Evolutionary conservation across 495 filamentous ascomycete genomes (phyloP).

Genomic region (Daldinia bambusicola): DNA sequence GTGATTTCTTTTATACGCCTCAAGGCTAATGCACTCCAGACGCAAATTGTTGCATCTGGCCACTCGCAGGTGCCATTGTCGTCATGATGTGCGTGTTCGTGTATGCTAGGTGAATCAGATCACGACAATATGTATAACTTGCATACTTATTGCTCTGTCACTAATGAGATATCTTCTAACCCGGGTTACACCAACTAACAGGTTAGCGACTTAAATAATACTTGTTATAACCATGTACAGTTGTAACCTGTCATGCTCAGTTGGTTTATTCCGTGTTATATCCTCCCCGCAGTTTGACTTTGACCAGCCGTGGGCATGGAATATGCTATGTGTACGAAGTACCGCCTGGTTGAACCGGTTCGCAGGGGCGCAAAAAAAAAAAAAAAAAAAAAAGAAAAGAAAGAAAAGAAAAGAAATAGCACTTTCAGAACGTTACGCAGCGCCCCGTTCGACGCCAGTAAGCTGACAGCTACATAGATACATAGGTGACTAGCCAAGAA

Average conservation of each 20-base stretch:
- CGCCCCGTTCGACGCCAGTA: slow-evolving; percentile 30
- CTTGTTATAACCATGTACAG: neutral
- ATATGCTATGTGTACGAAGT: neutral
- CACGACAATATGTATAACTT: slow-evolving; percentile 26
- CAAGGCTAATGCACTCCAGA: slow-evolving; percentile 42
- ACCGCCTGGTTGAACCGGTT: slow-evolving; percentile 1
- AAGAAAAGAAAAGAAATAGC: slow-evolving; percentile 16
- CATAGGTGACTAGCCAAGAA: slow-evolving; percentile 28
- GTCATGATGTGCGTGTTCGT: slow-evolving; percentile 31
- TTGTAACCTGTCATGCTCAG: slow-evolving; percentile 2
- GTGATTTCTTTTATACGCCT: slow-evolving; percentile 35
- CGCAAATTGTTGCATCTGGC: slow-evolving; percentile 39
- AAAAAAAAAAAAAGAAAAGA: slow-evolving; percentile 2
- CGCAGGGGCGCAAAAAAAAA: slow-evolving; percentile 16
- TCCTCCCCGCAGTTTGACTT: slow-evolving; percentile 7
- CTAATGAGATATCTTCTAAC: slow-evolving; percentile 38
- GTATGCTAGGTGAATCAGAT: slow-evolving; percentile 39
- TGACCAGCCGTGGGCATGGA: slow-evolving; percentile 4
- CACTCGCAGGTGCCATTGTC: slow-evolving; percentile 35
- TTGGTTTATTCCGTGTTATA: slow-evolving; percentile 17
- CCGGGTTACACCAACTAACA: slow-evolving; percentile 6
- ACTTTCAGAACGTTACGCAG: slow-evolving; percentile 13
- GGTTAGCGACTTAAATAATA: slow-evolving; percentile 5
- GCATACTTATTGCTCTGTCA: slow-evolving; percentile 23
- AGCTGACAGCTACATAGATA: slow-evolving; percentile 33